Percentiles rank a stretch among this genome's conserved stretches.
These are phyloP conservation scores for Alternaria ethzedia DNA, from an alignment of 2,329 filamentous ascomycete species.

Conservation along the genomic window DNA sequence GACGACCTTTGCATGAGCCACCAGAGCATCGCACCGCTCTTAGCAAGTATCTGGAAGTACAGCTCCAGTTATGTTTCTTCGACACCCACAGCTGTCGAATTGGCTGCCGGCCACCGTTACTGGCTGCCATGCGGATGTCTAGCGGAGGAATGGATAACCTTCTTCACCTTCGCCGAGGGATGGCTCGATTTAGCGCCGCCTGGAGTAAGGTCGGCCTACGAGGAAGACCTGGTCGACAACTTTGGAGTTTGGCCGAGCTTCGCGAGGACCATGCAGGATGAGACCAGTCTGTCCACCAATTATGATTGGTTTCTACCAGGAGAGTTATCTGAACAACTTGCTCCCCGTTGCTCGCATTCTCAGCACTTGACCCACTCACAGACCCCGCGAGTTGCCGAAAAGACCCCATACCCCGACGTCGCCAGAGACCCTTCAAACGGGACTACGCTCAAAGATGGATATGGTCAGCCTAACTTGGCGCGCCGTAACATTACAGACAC, in stretches of 20 bases:
- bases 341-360: neutral
- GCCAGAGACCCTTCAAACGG: neutral
- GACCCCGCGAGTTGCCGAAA: neutral
- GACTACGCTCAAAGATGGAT: neutral
- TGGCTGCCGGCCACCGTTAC: conserved; percentile 6
- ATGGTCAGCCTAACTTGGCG: neutral
- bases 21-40: neutral
- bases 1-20: neutral
- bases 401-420: neutral
- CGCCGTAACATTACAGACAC: neutral
- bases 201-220: neutral
- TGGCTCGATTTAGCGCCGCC: neutral
- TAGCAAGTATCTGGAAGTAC: neutral
- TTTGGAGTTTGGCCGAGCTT: neutral
- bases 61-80: neutral
- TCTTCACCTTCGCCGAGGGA: neutral
- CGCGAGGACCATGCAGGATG: neutral
- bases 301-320: neutral
- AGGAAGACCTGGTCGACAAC: neutral
- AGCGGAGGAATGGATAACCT: conserved; percentile 6
- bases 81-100: neutral
- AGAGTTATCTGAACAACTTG: neutral
- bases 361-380: neutral
- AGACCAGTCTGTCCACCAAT: neutral
- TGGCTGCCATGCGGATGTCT: neutral